Evolutionary conservation across 2,329 filamentous ascomycete genomes (phyloP).

Genomic region (Tolypocladium ophioglossoides): DNA sequence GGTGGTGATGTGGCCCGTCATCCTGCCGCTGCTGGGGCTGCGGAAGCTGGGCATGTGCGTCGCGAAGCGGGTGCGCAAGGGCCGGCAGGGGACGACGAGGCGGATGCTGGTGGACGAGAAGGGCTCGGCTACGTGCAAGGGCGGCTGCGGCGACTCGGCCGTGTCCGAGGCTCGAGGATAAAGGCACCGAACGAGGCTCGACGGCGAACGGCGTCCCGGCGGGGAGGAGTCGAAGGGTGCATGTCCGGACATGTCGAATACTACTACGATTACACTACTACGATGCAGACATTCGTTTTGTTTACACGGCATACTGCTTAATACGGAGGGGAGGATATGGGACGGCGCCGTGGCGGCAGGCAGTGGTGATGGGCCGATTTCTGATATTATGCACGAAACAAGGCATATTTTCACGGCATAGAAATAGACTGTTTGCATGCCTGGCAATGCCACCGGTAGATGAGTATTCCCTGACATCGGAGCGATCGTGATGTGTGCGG

Average conservation of each 20-base stretch:
- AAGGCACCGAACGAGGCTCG: background rate
- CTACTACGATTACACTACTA: background rate
- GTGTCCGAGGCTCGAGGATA: background rate
- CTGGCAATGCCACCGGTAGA: too few relatives aligned
- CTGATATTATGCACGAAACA: background rate
- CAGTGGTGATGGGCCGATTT: background rate
- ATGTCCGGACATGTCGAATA: background rate
- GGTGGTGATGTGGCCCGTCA: slow-evolving; percentile 38
- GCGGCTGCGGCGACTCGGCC: background rate
- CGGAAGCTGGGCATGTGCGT: slow-evolving; percentile 63
- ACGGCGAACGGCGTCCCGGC: background rate
- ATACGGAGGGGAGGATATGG: background rate
- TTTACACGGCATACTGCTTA: too few relatives aligned
- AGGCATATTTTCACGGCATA: background rate
- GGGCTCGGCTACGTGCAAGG: background rate
- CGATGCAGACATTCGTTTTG: background rate
- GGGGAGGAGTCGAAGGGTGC: background rate
- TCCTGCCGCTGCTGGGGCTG: slow-evolving; percentile 56
- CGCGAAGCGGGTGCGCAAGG: slow-evolving; percentile 19
- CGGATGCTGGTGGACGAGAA: background rate
- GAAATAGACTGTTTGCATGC: too few relatives aligned
- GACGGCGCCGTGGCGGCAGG: background rate
- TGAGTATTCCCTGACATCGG: too few relatives aligned
- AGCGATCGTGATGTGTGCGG: background rate
- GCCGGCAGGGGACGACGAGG: slow-evolving; percentile 35